phyloP scores from a whole-genome alignment of 2,329 filamentous ascomycete genomes.

The Scorias spongiosa region DNA sequence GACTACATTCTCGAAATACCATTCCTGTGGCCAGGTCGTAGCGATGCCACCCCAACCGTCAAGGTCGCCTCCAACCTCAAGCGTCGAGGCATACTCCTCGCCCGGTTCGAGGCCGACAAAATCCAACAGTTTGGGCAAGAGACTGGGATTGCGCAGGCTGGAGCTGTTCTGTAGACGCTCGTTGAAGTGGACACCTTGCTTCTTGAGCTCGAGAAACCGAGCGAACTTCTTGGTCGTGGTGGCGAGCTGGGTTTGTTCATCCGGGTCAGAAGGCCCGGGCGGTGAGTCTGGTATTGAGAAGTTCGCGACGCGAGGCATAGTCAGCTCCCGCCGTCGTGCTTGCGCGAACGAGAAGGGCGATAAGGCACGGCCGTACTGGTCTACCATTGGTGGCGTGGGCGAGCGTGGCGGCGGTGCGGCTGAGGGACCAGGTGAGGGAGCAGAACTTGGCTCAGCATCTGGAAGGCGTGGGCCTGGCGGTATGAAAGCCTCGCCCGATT shows the following conservation, averaged over 20 bases:
- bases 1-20: conserved; percentile 24
- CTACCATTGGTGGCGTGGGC: not conserved
- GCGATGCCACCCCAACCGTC: conserved; percentile 18
- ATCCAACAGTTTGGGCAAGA: conserved; percentile 56
- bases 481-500: too few species aligned
- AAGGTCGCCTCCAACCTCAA: conserved; percentile 20
- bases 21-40: conserved; percentile 25
- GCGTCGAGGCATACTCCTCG: conserved; percentile 51
- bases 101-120: conserved; percentile 46
- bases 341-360: conserved; percentile 57
- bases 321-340: conserved; percentile 52
- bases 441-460: not conserved
- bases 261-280: conserved; percentile 28
- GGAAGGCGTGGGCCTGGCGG: too few species aligned
- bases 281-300: conserved; percentile 63
- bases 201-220: conserved; percentile 63
- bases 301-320: conserved; percentile 56
- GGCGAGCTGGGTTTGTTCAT: conserved; percentile 16
- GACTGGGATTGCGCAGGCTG: conserved; percentile 54
- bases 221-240: conserved; percentile 50
- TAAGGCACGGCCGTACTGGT: conserved; percentile 6
- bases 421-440: conserved; percentile 4
- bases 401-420: conserved; percentile 1
- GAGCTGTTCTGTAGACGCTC: conserved; percentile 51
- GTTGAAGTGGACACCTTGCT: conserved; percentile 65